Conservation (phyloP, 495 filamentous ascomycete genomes). For the Neurospora sp. region DNA sequence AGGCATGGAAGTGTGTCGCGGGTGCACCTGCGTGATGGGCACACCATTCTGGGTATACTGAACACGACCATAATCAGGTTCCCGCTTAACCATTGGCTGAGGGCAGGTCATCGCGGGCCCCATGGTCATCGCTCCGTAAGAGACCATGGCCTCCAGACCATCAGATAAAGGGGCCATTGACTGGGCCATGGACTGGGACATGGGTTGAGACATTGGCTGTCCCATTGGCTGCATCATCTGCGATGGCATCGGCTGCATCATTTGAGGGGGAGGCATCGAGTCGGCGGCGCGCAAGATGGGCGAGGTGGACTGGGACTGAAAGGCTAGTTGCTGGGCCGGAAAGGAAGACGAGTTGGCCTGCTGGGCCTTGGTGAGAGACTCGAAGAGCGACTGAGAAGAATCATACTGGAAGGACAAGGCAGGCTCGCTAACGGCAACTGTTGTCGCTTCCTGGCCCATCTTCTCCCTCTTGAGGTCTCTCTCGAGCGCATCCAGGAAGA, state of each 20-base stretch:
- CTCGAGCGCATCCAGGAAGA: slow-evolving; percentile 95
- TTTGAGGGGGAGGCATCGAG: slow-evolving; percentile 57
- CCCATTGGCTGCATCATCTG: slow-evolving; percentile 69
- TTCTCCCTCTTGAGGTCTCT: slow-evolving; percentile 97
- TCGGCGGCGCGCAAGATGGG: slow-evolving; percentile 86
- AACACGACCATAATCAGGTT: slow-evolving; percentile 60
- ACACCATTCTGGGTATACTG: slow-evolving; percentile 91
- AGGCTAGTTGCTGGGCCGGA: slow-evolving; percentile 71
- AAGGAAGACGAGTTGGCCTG: slow-evolving; percentile 97
- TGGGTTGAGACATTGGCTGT: slow-evolving; percentile 72
- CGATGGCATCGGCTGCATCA: slow-evolving; percentile 50
- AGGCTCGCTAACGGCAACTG: slow-evolving; percentile 89
- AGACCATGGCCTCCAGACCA: slow-evolving; percentile 65
- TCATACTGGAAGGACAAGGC: slow-evolving; percentile 98
- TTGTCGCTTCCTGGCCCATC: slow-evolving; percentile 97
- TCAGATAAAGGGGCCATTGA: slow-evolving; percentile 67
- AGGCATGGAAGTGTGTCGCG: slow-evolving; percentile 93
- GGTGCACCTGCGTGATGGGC: slow-evolving; percentile 67
- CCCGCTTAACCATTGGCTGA: slow-evolving; percentile 68
- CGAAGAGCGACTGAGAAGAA: slow-evolving; percentile 96
- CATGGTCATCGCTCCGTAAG: slow-evolving; percentile 59
- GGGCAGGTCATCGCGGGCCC: slow-evolving; percentile 50
- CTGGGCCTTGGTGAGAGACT: slow-evolving; percentile 98
- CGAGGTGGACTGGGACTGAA: slow-evolving; percentile 63
- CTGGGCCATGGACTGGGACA: slow-evolving; percentile 55